These are phyloP conservation scores for Cymbopogon citratus DNA, from an alignment of 176 grass and related monocot genomes.

Conservation along the genomic window DNA sequence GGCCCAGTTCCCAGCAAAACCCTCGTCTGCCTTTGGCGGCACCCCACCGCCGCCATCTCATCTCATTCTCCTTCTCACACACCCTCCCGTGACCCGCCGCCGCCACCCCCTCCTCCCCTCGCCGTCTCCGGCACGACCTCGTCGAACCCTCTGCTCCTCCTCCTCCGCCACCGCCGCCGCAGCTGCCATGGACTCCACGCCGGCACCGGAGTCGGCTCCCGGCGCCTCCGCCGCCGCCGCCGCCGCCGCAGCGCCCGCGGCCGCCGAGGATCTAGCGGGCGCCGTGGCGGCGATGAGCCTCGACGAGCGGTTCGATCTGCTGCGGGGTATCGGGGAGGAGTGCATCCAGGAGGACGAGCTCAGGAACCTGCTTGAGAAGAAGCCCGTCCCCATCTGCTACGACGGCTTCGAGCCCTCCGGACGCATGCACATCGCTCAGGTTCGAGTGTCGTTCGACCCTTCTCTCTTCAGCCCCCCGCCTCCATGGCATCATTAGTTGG, in stretches of 20 bases:
- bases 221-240: background rate
- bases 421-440: conserved; percentile 80
- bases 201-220: background rate
- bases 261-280: background rate
- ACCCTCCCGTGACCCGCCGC: background rate
- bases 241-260: background rate
- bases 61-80: background rate
- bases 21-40: background rate
- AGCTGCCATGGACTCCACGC: conserved; percentile 13
- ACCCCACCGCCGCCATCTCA: background rate
- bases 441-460: too few relatives aligned
- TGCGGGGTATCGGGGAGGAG: conserved; percentile 79
- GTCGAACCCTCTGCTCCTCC: background rate
- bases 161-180: background rate
- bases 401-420: conserved; percentile 83
- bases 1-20: background rate
- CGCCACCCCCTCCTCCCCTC: background rate
- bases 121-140: background rate
- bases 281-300: conserved; percentile 27
- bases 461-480: too few relatives aligned
- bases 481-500: too few relatives aligned
- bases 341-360: conserved; percentile 81
- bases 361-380: conserved; percentile 45
- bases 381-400: conserved; percentile 62
- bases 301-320: conserved; percentile 50